Evolutionary conservation across 164 flowering plant genomes (phyloP), one percentile per base, ranked within the genome.

Genomic region (Tetracentron sinense): DNA sequence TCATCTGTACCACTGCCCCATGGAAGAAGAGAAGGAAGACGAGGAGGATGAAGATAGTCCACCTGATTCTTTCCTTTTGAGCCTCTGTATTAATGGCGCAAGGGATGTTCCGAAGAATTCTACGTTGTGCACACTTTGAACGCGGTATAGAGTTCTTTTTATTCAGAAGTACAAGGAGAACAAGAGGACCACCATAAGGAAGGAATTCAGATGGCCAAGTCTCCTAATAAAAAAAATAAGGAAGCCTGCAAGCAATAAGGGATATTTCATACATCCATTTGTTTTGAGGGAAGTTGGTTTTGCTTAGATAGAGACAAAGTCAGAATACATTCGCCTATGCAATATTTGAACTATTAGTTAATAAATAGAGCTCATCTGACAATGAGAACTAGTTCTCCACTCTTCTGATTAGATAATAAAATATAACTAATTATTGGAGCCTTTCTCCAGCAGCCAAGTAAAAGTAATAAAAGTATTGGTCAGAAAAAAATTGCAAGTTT

Each of bases 1-100:
- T 70, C 71, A 33, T 82, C 86, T 1, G 67, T 21, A 54, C 80
- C 85, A 61, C 84, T 82, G 6, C 77, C 82, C 93, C 93, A 83
- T n/a, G 16, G 81, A 71, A 8, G 78, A 79, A 46, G 80, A 71
- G 25, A 61, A 58, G 5, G 79, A 77, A 12, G 56, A 42, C 16
- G 55, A 70, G 7, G 56, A 46, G 2, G 68, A 74, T 5, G 62
- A 62, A 62, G 74, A 63, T 29, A 14, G 80, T 73, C 54, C 47
- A 38, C 63, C 78, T 71, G 59, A 78, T 71, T 14, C 61, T 76
- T 50, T 65, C 56, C 57, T 60, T 73, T 72, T 29, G 22, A 49
- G 22, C 67, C 69, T 75, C 75, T 49, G 48, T 22, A 42, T 65
- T 50, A 42, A 67, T 61, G 64, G 35, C 22, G 28, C 31, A 4